Evolutionary conservation across 352 stramenopile species (phyloP).

Genomic region (Thalassiosira exigua): DNA sequence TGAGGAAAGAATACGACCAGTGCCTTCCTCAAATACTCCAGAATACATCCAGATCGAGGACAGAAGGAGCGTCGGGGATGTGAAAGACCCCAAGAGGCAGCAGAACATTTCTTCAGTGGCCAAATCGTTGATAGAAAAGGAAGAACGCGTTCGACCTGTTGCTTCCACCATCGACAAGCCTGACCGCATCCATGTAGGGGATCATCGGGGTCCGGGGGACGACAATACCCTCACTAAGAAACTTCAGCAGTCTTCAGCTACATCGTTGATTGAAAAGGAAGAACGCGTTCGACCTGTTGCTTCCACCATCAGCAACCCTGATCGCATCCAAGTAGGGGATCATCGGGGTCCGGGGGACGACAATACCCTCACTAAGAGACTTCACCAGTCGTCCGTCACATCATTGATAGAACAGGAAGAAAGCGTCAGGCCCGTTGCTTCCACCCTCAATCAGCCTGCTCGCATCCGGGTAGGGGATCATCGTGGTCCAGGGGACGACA

Average conservation of each 20-base stretch:
- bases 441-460: not conserved
- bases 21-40: not conserved
- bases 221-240: constrained; percentile 4
- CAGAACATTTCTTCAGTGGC: not conserved
- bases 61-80: constrained; percentile 18
- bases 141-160: constrained; percentile 2
- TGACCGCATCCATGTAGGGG: constrained; percentile 11
- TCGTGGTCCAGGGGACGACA: constrained; percentile 1
- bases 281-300: constrained; percentile 1
- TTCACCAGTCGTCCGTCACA: not conserved
- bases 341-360: constrained; percentile 10
- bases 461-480: not conserved
- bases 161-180: not conserved
- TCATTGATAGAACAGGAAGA: not conserved
- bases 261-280: constrained; percentile 30
- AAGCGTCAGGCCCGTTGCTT: not conserved
- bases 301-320: not conserved
- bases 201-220: constrained; percentile 29
- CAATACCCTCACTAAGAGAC: not conserved
- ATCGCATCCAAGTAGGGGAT: not conserved
- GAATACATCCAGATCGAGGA: constrained; percentile 15
- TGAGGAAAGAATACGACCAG: not conserved
- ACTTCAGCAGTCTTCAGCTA: not conserved
- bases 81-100: constrained; percentile 4
- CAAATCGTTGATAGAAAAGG: constrained; percentile 6